Conservation (phyloP, 805 yeast species). For the Debaryomyces tyrocola region DNA sequence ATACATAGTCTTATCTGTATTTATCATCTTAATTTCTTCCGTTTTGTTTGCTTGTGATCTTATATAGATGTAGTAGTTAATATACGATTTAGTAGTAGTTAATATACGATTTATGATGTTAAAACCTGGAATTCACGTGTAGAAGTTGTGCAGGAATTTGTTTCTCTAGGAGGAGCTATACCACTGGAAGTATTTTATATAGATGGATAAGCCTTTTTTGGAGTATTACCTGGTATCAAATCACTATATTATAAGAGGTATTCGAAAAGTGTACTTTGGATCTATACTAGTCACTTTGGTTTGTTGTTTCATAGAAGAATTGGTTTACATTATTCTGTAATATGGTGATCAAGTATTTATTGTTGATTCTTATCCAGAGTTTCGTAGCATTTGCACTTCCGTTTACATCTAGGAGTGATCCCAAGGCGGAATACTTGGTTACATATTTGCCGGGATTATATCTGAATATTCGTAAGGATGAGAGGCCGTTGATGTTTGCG, state of each 20-base stretch:
- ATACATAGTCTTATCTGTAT: too few relatives aligned
- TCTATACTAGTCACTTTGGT: background rate
- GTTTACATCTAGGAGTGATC: slow-evolving; percentile 2
- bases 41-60: too few relatives aligned
- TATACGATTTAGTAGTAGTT: background rate
- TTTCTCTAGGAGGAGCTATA: background rate
- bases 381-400: slow-evolving; percentile 6
- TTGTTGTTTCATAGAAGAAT: background rate
- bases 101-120: background rate
- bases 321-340: background rate
- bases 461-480: slow-evolving; percentile 27
- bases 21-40: too few relatives aligned
- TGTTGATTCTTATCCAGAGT: slow-evolving; percentile 4
- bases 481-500: slow-evolving; percentile 57
- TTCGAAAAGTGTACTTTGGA: background rate
- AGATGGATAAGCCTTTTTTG: background rate
- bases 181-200: background rate
- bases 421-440: slow-evolving; percentile 17
- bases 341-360: background rate
- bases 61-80: background rate
- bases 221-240: too few relatives aligned
- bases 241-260: background rate
- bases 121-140: background rate
- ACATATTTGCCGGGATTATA: slow-evolving; percentile 38
- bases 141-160: too few relatives aligned